Conservation (phyloP, 2,329 filamentous ascomycete genomes). For the Neonectria punicea region DNA sequence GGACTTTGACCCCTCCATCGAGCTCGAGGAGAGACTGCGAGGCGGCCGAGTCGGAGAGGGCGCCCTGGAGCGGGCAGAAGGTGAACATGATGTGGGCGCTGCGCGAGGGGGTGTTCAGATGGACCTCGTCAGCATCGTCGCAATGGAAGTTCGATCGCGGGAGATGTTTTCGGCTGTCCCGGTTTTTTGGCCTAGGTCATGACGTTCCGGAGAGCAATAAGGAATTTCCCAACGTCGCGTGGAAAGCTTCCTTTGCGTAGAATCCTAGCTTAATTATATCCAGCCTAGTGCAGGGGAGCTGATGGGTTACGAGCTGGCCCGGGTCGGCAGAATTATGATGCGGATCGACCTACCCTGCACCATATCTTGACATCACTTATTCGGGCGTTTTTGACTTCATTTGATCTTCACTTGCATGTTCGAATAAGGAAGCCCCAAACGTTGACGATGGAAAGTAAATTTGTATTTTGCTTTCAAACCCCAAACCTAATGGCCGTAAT, state of each 20-base stretch:
- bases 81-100: conserved; percentile 81
- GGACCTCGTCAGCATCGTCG: conserved; percentile 37
- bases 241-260: conserved; percentile 27
- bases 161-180: conserved; percentile 1
- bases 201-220: conserved; percentile 33
- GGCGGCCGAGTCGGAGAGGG: conserved; percentile 85
- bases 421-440: not conserved
- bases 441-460: not conserved
- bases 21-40: conserved; percentile 97
- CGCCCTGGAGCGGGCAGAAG: conserved; percentile 91
- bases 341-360: conserved; percentile 36
- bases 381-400: not conserved
- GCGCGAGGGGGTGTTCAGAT: conserved; percentile 27
- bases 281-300: conserved; percentile 34
- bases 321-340: conserved; percentile 35
- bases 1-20: conserved; percentile 94
- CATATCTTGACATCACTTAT: not conserved
- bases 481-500: not conserved
- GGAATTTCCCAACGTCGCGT: conserved; percentile 36
- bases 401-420: not conserved
- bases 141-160: conserved; percentile 8
- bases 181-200: conserved; percentile 30
- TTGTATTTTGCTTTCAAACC: not conserved
- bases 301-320: conserved; percentile 5
- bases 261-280: conserved; percentile 30